Evolutionary conservation across 495 filamentous ascomycete genomes (phyloP).

Genomic region (Parathielavia hyrcaniae): DNA sequence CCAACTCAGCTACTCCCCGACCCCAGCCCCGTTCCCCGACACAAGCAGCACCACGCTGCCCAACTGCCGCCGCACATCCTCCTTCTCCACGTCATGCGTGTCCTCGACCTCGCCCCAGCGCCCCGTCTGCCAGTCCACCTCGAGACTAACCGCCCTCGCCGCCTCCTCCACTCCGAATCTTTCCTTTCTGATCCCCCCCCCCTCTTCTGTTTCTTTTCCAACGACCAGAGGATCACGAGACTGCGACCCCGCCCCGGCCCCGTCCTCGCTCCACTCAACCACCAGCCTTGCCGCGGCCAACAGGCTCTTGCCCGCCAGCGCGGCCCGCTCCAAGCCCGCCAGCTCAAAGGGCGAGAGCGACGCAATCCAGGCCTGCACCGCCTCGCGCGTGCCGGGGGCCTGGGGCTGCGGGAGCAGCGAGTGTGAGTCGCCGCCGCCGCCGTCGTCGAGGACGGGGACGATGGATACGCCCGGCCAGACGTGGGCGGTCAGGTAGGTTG

Average conservation of each 20-base stretch:
- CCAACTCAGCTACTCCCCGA: neutral
- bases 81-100: slow-evolving; percentile 93
- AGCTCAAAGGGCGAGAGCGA: slow-evolving; percentile 69
- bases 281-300: slow-evolving; percentile 69
- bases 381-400: slow-evolving; percentile 61
- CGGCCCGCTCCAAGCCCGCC: slow-evolving; percentile 75
- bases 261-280: slow-evolving; percentile 79
- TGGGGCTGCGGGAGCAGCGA: slow-evolving; percentile 68
- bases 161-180: slow-evolving; percentile 65
- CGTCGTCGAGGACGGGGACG: slow-evolving; percentile 63
- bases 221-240: neutral
- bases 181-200: slow-evolving; percentile 20
- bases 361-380: slow-evolving; percentile 72
- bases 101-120: slow-evolving; percentile 97
- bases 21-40: slow-evolving; percentile 44
- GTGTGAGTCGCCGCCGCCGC: too few species aligned
- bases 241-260: slow-evolving; percentile 14
- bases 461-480: slow-evolving; percentile 87
- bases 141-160: slow-evolving; percentile 66
- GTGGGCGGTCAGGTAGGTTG: slow-evolving; percentile 58
- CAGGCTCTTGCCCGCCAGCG: slow-evolving; percentile 80
- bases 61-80: slow-evolving; percentile 81
- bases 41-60: slow-evolving; percentile 79
- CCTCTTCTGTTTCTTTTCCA: slow-evolving; percentile 7
- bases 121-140: slow-evolving; percentile 84